These are phyloP conservation scores for Tulasnella sp. DNA, from an alignment of 768 basidiomycete species.

Conservation along the genomic window DNA sequence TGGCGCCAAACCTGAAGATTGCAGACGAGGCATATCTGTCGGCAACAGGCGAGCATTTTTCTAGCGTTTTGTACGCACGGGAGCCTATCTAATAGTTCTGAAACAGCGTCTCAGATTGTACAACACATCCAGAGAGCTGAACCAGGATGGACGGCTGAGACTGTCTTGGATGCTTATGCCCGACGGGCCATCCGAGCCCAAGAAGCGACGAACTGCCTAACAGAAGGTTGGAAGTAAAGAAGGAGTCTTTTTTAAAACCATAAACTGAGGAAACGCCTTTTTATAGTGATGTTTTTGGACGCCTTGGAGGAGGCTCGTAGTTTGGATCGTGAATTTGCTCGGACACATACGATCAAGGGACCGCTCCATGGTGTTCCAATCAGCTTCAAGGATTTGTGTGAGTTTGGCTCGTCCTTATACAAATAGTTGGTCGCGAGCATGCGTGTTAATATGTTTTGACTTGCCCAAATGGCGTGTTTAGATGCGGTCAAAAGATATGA, in stretches of 20 bases:
- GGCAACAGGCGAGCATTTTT: not conserved
- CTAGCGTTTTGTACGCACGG: not conserved
- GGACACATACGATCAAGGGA: slow-evolving; percentile 46
- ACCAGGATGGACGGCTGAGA: slow-evolving; percentile 24
- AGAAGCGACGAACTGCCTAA: slow-evolving; percentile 57
- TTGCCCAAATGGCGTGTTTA: slow-evolving; percentile 22
- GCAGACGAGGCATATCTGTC: not conserved
- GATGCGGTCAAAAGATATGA: slow-evolving; percentile 57
- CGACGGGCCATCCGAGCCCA: slow-evolving; percentile 46
- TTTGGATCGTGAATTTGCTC: slow-evolving; percentile 56
- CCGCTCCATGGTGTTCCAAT: slow-evolving; percentile 75
- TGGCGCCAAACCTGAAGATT: not conserved
- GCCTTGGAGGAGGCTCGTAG: slow-evolving; percentile 48
- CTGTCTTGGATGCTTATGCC: slow-evolving; percentile 37
- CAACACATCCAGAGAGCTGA: slow-evolving; percentile 19
- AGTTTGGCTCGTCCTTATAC: slow-evolving; percentile 16
- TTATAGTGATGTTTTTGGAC: slow-evolving; percentile 62
- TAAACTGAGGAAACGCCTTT: too few species aligned
- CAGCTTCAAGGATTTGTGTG: slow-evolving; percentile 67
- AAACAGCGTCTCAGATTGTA: slow-evolving; percentile 20
- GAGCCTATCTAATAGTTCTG: not conserved
- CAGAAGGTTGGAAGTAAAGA: slow-evolving; percentile 70
- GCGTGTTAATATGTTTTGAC: too few species aligned
- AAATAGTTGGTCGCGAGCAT: slow-evolving; percentile 8
- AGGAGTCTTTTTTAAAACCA: too few species aligned